Evolutionary conservation across 805 yeast genomes (phyloP), one percentile per base, ranked within the genome.

Genomic region (Ogataea pilisensis): DNA sequence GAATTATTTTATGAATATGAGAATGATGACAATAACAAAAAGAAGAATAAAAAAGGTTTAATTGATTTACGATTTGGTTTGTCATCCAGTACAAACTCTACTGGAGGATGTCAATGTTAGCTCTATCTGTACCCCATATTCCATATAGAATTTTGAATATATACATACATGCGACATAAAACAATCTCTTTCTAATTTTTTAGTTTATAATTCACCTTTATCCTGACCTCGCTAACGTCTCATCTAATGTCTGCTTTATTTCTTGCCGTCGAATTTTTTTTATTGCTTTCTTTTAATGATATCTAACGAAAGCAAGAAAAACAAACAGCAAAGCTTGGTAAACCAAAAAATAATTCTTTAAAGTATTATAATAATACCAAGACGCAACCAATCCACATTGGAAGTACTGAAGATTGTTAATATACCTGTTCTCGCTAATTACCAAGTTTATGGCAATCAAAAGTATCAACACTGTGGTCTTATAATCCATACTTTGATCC

Each of bases 1-100:
- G 27, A 53, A 12, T 35, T 55, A 18, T 64, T 57, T 42, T 51
- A 51, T 19, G 53, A 52, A 11, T 50, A 44, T 24, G 48, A 50
- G 3, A 57, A 54, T 4, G 41, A 41, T 6, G 45, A 39, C 9
- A 12, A 29, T 21, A 43, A 35, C 5, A 35, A 29, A 17, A 43
- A 42, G 26, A 34, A 37, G 2, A 41, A 34, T 20, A 41, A 35
- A 21, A 51, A 38, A 16, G 60, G 61, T 7, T 38, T 53, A 18
- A 50, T 58, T 12, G 63, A 56, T 41, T 43, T 59, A 19, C 33
- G 50, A 22, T 46, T 55, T 31, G 35, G 48, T n/a, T n/a, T n/a
- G 9, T 31, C 35, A 8, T 9, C 41, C 1, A 26, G 25, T 13
- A 24, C 31, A 25, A 34, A 27, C 22, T 40, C 47, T 8, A 26